Evolutionary conservation across 1,284 basidiomycete species (phyloP), one percentile per base, ranked within the genome.

Genomic region (Sanghuangporus sanghuang): DNA sequence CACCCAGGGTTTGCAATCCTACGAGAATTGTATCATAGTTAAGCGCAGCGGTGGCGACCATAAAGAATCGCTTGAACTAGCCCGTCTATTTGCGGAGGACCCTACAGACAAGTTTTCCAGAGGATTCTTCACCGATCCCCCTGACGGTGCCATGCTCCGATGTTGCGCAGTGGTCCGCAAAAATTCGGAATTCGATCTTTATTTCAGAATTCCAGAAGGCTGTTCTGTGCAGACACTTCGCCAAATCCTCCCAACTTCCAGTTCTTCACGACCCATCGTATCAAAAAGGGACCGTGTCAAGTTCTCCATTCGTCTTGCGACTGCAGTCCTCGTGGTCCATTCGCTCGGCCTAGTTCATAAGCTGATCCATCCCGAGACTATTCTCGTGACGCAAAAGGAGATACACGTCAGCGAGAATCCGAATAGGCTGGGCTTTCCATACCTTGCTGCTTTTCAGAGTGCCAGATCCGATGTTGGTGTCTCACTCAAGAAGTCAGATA

Each of bases 261-360:
- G 35, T 12, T 14, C 23, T 12, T 27, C 52, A 54, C 9, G 14
- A 7, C 52, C 52, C 3, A 8, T 14, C 12, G 27, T 35, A 35
- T 38, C 52, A 2, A 32, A 35, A 16, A 27, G 21, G 14, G 52
- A 54, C 56, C 61, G 62, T 11, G 48, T 52, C 2, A 44, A 58
- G 18, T 50, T 63, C 8, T 39, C 62, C 1, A 27, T 58, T 11
- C 42, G 44, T 36, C 57, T 63, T 8, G 50, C 57, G 18, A 46
- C 18, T n/a, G 39, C 57, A 6, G 44, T 63, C 9, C 62, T 58
- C n/a, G 42, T 63, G 16, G 38, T 63, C 16, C 62, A 63, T 27
- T 63, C 56, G 6, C 46, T 59, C 18, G 56, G 40, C n/a, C 42
- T 63, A 8, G 57, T 63, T 6, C 62, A 63, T 48, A 63, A 63